phyloP scores from a whole-genome alignment of 768 basidiomycete species.

The Boletus sp. region DNA sequence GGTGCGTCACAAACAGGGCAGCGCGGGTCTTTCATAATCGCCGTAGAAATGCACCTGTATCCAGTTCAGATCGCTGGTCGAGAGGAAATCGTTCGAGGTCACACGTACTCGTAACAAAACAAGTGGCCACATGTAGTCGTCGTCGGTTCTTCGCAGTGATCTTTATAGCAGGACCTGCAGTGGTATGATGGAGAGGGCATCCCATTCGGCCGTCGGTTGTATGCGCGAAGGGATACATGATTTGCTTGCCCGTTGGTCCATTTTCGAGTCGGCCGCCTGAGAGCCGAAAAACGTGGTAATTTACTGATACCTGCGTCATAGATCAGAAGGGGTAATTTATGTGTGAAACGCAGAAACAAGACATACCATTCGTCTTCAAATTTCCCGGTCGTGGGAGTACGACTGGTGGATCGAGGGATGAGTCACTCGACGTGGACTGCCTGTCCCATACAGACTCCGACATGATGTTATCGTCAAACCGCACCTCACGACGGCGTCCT shows the following conservation, averaged over 20 bases:
- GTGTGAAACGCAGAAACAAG: background rate
- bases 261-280: slow-evolving; percentile 22
- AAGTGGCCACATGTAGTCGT: slow-evolving; percentile 65
- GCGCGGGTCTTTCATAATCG: slow-evolving; percentile 43
- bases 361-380: slow-evolving; percentile 23
- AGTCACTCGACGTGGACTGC: slow-evolving; percentile 30
- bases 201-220: slow-evolving; percentile 12
- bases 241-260: slow-evolving; percentile 14
- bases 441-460: slow-evolving; percentile 30
- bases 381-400: slow-evolving; percentile 12
- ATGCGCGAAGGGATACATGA: background rate
- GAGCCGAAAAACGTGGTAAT: slow-evolving; percentile 31
- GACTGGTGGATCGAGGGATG: slow-evolving; percentile 26
- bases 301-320: slow-evolving; percentile 26
- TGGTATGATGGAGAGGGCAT: slow-evolving; percentile 31
- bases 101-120: slow-evolving; percentile 49
- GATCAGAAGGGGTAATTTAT: background rate
- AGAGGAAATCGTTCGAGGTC: background rate
- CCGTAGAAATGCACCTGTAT: slow-evolving; percentile 51
- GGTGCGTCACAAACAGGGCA: slow-evolving; percentile 56
- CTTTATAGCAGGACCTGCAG: slow-evolving; percentile 49
- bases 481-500: slow-evolving; percentile 33
- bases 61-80: background rate
- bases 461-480: slow-evolving; percentile 35
- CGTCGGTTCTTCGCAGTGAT: slow-evolving; percentile 53